Evolutionary conservation across 2,329 filamentous ascomycete genomes (phyloP).

Genomic region (Lojkania enalia): DNA sequence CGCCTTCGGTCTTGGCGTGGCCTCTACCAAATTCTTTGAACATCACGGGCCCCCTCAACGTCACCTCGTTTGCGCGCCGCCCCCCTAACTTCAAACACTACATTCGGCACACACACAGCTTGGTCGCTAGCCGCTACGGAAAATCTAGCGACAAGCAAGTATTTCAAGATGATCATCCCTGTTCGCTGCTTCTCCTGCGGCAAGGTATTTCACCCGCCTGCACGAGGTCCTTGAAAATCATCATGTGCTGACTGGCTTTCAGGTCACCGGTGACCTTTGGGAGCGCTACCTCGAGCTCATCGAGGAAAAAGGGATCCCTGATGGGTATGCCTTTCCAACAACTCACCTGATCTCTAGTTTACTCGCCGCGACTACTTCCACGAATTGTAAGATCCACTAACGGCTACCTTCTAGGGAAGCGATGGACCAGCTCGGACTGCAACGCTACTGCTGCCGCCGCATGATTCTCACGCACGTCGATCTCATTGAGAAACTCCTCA

Average conservation of each 20-base stretch:
- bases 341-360: neutral
- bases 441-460: conserved; percentile 95
- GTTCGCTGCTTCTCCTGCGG: conserved; percentile 98
- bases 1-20: conserved; percentile 30
- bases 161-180: conserved; percentile 87
- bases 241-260: conserved; percentile 31
- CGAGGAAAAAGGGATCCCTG: conserved; percentile 58
- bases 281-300: conserved; percentile 91
- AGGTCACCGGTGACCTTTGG: conserved; percentile 98
- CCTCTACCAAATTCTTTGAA: conserved; percentile 39
- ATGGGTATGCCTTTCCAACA: conserved; percentile 33
- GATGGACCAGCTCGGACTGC: conserved; percentile 91
- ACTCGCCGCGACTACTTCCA: neutral
- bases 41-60: neutral
- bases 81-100: conserved; percentile 10
- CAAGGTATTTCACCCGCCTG: conserved; percentile 67
- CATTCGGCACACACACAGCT: conserved; percentile 8
- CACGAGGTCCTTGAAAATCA: conserved; percentile 4
- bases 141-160: neutral
- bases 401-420: conserved; percentile 68
- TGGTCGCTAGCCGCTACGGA: conserved; percentile 14
- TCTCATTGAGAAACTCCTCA: conserved; percentile 93
- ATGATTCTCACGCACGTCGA: conserved; percentile 99
- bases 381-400: conserved; percentile 12
- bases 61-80: neutral